Evolutionary conservation across 23 red algal species (phyloP).

Genomic region (Gracilaria caudata): DNA sequence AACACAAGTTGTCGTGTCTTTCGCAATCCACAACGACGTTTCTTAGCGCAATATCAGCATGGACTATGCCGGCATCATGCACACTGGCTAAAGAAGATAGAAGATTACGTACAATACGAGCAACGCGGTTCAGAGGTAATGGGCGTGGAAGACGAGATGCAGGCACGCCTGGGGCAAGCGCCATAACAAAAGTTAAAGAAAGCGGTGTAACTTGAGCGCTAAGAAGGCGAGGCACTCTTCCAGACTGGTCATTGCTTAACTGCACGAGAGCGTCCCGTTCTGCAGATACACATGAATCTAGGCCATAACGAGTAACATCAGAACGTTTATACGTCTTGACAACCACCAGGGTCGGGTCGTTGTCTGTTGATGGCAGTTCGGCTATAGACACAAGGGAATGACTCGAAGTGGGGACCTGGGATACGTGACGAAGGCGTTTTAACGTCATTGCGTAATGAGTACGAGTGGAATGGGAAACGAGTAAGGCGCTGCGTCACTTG

Average conservation of each 20-base stretch:
- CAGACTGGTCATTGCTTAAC: conserved; percentile 28
- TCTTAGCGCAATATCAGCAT: conserved; percentile 50
- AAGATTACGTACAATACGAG: conserved; percentile 17
- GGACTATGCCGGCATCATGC: conserved; percentile 47
- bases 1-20: conserved; percentile 8
- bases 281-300: conserved; percentile 15
- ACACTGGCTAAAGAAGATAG: not conserved
- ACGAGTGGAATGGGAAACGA: not conserved
- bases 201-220: conserved; percentile 6
- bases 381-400: conserved; percentile 36
- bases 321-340: conserved; percentile 55
- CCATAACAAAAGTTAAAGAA: conserved; percentile 40
- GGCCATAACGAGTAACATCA: conserved; percentile 25
- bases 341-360: conserved; percentile 13
- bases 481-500: not conserved
- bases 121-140: conserved; percentile 9
- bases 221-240: conserved; percentile 34
- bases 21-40: conserved; percentile 56
- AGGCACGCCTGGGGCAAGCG: conserved; percentile 32
- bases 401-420: conserved; percentile 25
- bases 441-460: conserved; percentile 15
- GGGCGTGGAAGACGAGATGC: conserved; percentile 6
- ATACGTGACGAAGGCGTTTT: conserved; percentile 9
- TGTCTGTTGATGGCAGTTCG: conserved; percentile 31
- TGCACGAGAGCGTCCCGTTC: conserved; percentile 56